These are phyloP conservation scores for Gossypium armourianum DNA, from an alignment of 441 rosid species.

Conservation along the genomic window DNA sequence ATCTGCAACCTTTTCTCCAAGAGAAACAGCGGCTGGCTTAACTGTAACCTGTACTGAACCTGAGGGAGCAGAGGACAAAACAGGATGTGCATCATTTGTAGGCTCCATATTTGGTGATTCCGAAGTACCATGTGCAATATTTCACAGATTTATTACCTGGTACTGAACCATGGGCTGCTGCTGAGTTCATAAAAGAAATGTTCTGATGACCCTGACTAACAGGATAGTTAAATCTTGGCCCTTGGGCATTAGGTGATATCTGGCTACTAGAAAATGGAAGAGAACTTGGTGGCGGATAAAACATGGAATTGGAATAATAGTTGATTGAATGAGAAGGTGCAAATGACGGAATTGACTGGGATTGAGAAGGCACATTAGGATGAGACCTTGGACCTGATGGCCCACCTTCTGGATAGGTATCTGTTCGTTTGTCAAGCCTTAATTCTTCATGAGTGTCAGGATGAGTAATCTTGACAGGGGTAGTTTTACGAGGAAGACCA, in stretches of 20 bases:
- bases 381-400: conserved; percentile 49
- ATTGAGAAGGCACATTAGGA: conserved; percentile 47
- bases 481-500: conserved; percentile 6
- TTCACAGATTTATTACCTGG: conserved; percentile 17
- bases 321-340: conserved; percentile 39
- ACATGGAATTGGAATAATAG: conserved; percentile 42
- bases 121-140: conserved; percentile 28
- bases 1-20: conserved; percentile 24
- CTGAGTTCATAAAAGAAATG: conserved; percentile 38
- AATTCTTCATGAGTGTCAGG: conserved; percentile 91
- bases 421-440: conserved; percentile 67
- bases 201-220: conserved; percentile 52
- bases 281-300: conserved; percentile 41
- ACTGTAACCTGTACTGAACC: conserved; percentile 40
- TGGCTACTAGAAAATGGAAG: conserved; percentile 48
- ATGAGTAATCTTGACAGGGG: conserved; percentile 34
- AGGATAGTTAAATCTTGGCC: conserved; percentile 44
- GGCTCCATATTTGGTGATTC: conserved; percentile 35
- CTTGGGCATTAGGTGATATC: conserved; percentile 53
- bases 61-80: conserved; percentile 26
- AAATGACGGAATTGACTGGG: conserved; percentile 56
- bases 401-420: conserved; percentile 47
- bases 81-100: conserved; percentile 34
- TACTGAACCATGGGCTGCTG: conserved; percentile 30
- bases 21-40: conserved; percentile 35